Evolutionary conservation across 2,329 filamentous ascomycete species (phyloP).

Genomic region (Spiromastix sp.): DNA sequence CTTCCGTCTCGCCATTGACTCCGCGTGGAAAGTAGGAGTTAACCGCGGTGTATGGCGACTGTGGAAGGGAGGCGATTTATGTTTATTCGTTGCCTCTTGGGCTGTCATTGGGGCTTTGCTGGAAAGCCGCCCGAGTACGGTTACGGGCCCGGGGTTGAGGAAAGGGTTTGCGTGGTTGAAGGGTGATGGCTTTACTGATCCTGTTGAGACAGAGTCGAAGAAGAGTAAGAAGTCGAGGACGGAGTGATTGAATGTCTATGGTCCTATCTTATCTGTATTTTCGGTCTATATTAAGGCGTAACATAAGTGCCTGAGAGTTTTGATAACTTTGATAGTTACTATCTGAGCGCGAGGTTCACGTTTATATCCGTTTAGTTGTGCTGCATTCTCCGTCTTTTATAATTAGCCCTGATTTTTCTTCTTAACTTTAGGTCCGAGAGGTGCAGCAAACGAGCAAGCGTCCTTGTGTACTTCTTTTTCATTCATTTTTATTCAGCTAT

Average conservation of each 20-base stretch:
- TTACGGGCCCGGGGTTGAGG: constrained; percentile 56
- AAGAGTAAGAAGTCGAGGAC: constrained; percentile 22
- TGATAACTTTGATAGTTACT: too few species aligned
- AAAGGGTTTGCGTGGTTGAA: constrained; percentile 65
- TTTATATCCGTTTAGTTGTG: too few species aligned
- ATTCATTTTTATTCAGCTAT: too few species aligned
- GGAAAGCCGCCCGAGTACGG: constrained; percentile 57
- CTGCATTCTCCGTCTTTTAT: too few species aligned
- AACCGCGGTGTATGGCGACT: constrained; percentile 85
- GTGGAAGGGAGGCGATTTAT: constrained; percentile 70
- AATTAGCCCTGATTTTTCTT: too few species aligned
- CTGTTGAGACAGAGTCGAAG: constrained; percentile 40
- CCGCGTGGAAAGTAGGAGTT: constrained; percentile 83
- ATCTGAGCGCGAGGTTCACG: too few species aligned
- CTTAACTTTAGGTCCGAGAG: too few species aligned
- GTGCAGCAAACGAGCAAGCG: too few species aligned
- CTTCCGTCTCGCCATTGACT: constrained; percentile 67
- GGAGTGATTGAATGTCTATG: not conserved
- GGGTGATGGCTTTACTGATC: constrained; percentile 67
- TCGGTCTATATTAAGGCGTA: too few species aligned
- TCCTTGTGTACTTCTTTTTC: too few species aligned
- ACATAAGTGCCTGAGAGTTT: too few species aligned
- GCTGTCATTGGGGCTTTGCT: constrained; percentile 69
- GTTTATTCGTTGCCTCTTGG: constrained; percentile 70
- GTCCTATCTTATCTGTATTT: too few species aligned